phyloP scores from a whole-genome alignment of 2,329 filamentous ascomycete species.

The Lasiodiplodia sp. region DNA sequence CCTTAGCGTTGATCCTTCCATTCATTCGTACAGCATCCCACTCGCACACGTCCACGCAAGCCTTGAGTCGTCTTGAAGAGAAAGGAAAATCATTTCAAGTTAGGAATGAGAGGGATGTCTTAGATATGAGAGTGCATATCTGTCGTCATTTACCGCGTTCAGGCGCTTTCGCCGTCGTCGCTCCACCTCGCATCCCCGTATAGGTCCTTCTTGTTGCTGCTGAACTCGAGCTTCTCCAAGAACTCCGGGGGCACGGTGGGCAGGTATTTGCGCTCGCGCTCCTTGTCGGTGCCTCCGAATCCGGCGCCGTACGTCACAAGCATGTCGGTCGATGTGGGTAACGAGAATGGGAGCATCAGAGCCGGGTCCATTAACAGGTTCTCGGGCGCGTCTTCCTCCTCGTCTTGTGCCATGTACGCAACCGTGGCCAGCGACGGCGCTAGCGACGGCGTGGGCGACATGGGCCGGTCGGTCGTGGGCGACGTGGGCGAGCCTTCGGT shows the following conservation, averaged over 20 bases:
- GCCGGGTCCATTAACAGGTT: slow-evolving; percentile 86
- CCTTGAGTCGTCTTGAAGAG: slow-evolving; percentile 12
- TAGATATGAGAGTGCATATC: background rate
- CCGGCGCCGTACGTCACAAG: slow-evolving; percentile 92
- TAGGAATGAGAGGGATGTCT: background rate
- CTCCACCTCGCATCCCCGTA: slow-evolving; percentile 29
- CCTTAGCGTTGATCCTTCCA: slow-evolving; percentile 10
- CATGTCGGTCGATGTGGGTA: slow-evolving; percentile 98
- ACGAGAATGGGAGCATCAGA: slow-evolving; percentile 90
- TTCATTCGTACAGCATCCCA: slow-evolving; percentile 13
- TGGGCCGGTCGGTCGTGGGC: slow-evolving; percentile 17
- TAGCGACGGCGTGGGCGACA: slow-evolving; percentile 20
- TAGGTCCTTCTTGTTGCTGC: slow-evolving; percentile 33
- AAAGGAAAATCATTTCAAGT: slow-evolving; percentile 2
- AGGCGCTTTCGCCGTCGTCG: slow-evolving; percentile 24
- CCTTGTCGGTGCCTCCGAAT: slow-evolving; percentile 89
- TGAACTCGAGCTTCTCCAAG: slow-evolving; percentile 80
- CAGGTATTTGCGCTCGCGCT: slow-evolving; percentile 93
- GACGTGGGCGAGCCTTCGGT: slow-evolving; percentile 14
- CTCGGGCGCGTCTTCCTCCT: slow-evolving; percentile 74
- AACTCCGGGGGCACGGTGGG: slow-evolving; percentile 95
- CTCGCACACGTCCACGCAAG: slow-evolving; percentile 17
- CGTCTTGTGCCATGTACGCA: slow-evolving; percentile 48
- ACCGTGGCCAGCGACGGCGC: slow-evolving; percentile 8
- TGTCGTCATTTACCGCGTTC: slow-evolving; percentile 7